These are phyloP conservation scores for Podila epigama DNA, from an alignment of 192 early-diverging fungal species.

Conservation along the genomic window DNA sequence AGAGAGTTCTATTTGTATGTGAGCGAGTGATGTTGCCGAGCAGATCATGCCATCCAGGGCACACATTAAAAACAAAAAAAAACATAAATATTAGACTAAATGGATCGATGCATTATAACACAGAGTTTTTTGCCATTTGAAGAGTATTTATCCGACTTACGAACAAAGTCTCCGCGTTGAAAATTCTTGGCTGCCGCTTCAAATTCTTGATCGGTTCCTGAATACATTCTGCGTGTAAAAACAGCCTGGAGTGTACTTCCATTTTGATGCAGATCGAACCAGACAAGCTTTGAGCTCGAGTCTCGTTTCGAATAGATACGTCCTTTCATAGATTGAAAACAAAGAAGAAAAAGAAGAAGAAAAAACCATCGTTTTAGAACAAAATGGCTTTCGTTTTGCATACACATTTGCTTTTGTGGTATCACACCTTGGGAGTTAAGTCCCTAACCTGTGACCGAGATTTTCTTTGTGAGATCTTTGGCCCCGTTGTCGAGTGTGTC, in stretches of 20 bases:
- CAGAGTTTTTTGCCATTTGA: too few species aligned
- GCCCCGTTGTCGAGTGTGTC: constrained; percentile 13
- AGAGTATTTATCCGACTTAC: constrained; percentile 44
- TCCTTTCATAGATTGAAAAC: constrained; percentile 44
- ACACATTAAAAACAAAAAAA: background rate
- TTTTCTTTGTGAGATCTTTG: constrained; percentile 17
- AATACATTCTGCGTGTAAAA: constrained; percentile 56
- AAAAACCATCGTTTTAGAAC: background rate
- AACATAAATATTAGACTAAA: background rate
- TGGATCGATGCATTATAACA: background rate
- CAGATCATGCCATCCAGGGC: too few species aligned
- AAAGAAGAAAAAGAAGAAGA: background rate
- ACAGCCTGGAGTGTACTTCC: constrained; percentile 71
- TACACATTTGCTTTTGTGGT: background rate
- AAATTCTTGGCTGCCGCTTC: constrained; percentile 50
- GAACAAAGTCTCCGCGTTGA: constrained; percentile 70
- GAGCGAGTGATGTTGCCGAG: too few species aligned
- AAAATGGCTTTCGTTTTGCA: background rate
- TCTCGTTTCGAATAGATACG: constrained; percentile 73
- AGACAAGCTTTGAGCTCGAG: constrained; percentile 75
- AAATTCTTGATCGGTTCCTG: constrained; percentile 53
- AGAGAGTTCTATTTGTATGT: constrained; percentile 53
- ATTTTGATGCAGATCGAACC: constrained; percentile 73
- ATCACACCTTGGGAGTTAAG: too few species aligned
- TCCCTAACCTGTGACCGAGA: constrained; percentile 22